Percentiles rank a stretch among this genome's conserved stretches.
Evolutionary conservation across 1,139 yeast species (phyloP).

Genomic region (Candida sojae): DNA sequence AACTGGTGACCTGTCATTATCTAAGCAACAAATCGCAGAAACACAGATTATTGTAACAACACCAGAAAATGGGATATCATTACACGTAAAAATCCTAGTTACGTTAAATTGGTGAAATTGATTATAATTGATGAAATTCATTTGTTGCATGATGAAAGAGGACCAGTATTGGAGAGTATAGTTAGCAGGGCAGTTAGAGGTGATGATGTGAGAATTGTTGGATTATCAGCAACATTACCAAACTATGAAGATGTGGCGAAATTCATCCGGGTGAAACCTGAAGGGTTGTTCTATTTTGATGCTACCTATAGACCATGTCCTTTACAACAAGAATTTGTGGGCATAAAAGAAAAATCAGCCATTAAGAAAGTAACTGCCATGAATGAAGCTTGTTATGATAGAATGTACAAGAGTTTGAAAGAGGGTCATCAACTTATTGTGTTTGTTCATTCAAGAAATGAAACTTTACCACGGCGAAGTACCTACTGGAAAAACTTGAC

Average conservation of each 20-base stretch:
- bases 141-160: constrained; percentile 90
- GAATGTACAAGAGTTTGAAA: constrained; percentile 63
- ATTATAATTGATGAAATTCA: constrained; percentile 94
- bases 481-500: constrained; percentile 65
- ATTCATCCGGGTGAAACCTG: constrained; percentile 68
- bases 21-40: constrained; percentile 72
- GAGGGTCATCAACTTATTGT: constrained; percentile 74
- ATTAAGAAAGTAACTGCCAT: constrained; percentile 77
- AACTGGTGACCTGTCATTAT: constrained; percentile 86
- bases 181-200: constrained; percentile 72
- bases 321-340: constrained; percentile 82
- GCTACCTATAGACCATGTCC: constrained; percentile 91
- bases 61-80: constrained; percentile 96
- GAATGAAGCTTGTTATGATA: constrained; percentile 91
- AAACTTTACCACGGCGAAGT: constrained; percentile 82
- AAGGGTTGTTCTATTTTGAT: constrained; percentile 77
- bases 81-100: constrained; percentile 69
- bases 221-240: constrained; percentile 92
- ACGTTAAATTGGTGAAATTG: constrained; percentile 63
- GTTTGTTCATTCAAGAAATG: constrained; percentile 93
- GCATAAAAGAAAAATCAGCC: constrained; percentile 83
- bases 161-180: constrained; percentile 89
- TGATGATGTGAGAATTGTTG: constrained; percentile 67
- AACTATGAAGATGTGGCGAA: constrained; percentile 86
- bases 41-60: constrained; percentile 91